Evolutionary conservation across 768 basidiomycete genomes (phyloP).

Genomic region (Amanita muscaria): DNA sequence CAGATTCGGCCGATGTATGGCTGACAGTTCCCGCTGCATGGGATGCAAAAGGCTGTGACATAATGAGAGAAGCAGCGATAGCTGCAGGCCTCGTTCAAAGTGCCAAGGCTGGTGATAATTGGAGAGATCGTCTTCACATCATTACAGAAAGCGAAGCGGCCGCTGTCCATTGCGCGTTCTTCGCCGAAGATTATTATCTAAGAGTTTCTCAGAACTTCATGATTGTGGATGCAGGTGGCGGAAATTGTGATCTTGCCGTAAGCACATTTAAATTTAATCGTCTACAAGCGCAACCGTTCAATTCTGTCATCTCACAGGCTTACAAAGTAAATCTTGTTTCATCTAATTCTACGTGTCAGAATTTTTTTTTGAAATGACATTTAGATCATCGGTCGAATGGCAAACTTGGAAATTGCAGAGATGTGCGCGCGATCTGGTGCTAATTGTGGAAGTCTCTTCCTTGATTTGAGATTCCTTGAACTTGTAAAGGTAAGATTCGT

Average conservation of each 20-base stretch:
- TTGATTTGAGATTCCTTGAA: slow-evolving; percentile 80
- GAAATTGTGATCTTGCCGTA: slow-evolving; percentile 60
- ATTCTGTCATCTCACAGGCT: background rate
- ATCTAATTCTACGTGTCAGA: no score
- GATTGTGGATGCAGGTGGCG: slow-evolving; percentile 88
- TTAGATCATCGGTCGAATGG: slow-evolving; percentile 68
- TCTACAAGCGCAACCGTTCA: background rate
- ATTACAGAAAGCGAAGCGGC: slow-evolving; percentile 83
- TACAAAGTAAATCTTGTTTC: slow-evolving; percentile 8
- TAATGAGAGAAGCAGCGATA: slow-evolving; percentile 83
- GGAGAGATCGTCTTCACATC: slow-evolving; percentile 76
- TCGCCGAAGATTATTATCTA: slow-evolving; percentile 73
- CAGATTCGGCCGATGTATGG: slow-evolving; percentile 82
- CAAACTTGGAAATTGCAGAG: slow-evolving; percentile 85
- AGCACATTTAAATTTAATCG: slow-evolving; percentile 15
- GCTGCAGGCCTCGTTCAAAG: slow-evolving; percentile 72
- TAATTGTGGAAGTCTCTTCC: slow-evolving; percentile 81
- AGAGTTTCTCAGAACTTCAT: slow-evolving; percentile 80
- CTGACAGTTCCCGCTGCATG: slow-evolving; percentile 86
- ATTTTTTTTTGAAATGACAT: no score
- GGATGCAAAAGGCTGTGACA: slow-evolving; percentile 78
- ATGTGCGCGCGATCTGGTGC: slow-evolving; percentile 83
- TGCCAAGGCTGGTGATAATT: slow-evolving; percentile 61
- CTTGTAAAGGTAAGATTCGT: slow-evolving; percentile 50
- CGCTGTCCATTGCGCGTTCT: slow-evolving; percentile 81